A percentile compares a stretch with the other conserved stretches of the same genome.
phyloP scores from a whole-genome alignment of 73 alveolate genomes.

The Tetrahymena thermophila region DNA sequence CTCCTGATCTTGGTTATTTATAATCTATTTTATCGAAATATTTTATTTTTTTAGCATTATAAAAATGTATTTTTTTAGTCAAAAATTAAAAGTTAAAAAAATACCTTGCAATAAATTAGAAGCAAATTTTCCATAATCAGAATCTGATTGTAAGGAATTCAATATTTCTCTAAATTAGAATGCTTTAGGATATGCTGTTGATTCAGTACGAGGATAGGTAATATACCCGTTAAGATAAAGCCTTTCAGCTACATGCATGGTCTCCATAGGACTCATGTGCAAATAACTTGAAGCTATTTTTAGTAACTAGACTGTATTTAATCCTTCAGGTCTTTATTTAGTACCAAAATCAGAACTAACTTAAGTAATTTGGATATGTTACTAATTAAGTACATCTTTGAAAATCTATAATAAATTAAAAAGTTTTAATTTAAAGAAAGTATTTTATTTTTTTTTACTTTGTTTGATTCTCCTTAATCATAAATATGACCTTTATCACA shows the following conservation, averaged over 20 bases:
- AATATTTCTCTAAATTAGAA: constrained; percentile 82
- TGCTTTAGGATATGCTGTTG: constrained; percentile 85
- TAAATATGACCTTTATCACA: constrained; percentile 43
- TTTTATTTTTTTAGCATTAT: neutral
- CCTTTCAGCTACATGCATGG: constrained; percentile 98
- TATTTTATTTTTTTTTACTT: neutral
- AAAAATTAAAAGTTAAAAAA: neutral
- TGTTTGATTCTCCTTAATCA: constrained; percentile 43
- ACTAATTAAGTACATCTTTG: neutral
- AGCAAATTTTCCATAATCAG: constrained; percentile 73
- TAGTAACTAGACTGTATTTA: constrained; percentile 91
- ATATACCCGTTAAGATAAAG: constrained; percentile 96
- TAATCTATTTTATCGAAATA: neutral
- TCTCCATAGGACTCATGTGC: constrained; percentile 93
- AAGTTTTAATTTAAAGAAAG: neutral
- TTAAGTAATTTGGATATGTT: constrained; percentile 42
- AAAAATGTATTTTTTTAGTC: too few relatives aligned
- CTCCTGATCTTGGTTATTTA: constrained; percentile 80
- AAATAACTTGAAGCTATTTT: constrained; percentile 86
- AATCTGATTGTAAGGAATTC: constrained; percentile 49
- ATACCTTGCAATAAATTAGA: constrained; percentile 12
- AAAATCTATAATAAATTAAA: neutral
- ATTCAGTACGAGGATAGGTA: constrained; percentile 99
- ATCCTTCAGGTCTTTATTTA: constrained; percentile 83
- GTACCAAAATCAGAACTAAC: constrained; percentile 47